phyloP scores from a whole-genome alignment of 2,329 filamentous ascomycete species.

The Paecilomyces formosus region DNA sequence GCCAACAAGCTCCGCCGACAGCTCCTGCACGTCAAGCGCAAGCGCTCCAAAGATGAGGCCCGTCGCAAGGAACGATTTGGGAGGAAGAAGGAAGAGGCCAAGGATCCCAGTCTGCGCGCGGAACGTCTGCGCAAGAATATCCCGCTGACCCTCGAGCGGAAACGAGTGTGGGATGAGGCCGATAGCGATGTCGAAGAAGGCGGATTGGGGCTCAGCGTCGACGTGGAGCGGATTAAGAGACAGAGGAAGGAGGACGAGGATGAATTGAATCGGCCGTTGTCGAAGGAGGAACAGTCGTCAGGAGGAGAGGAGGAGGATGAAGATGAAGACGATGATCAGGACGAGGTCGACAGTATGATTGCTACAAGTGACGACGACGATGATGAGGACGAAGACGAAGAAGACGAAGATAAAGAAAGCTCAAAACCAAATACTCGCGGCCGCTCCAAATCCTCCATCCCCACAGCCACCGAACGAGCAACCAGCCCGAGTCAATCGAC shows the following conservation, averaged over 20 bases:
- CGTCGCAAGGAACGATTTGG: conserved; percentile 70
- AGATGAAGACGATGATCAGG: conserved; percentile 47
- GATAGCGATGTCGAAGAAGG: conserved; percentile 44
- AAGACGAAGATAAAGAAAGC: conserved; percentile 34
- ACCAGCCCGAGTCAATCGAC: conserved; percentile 50
- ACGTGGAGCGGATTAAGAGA: conserved; percentile 42
- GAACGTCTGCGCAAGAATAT: conserved; percentile 71
- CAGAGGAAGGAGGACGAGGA: conserved; percentile 40
- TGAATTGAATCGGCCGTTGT: conserved; percentile 26
- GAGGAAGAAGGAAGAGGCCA: conserved; percentile 76
- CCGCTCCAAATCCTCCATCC: conserved; percentile 26
- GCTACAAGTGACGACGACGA: conserved; percentile 38
- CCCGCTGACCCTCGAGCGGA: conserved; percentile 73
- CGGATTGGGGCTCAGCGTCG: conserved; percentile 39
- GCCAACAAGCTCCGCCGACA: conserved; percentile 76
- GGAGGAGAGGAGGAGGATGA: conserved; percentile 32
- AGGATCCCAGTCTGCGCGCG: conserved; percentile 67
- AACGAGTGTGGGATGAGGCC: conserved; percentile 81
- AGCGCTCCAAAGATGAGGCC: conserved; percentile 65
- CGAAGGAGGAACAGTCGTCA: conserved; percentile 38
- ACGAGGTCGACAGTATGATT: conserved; percentile 72
- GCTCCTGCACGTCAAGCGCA: conserved; percentile 70
- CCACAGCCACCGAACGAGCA: conserved; percentile 41
- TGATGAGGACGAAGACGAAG: conserved; percentile 21
- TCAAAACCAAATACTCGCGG: conserved; percentile 25